Conservation (phyloP, 2,329 filamentous ascomycete genomes). For the Penicillium sp. region DNA sequence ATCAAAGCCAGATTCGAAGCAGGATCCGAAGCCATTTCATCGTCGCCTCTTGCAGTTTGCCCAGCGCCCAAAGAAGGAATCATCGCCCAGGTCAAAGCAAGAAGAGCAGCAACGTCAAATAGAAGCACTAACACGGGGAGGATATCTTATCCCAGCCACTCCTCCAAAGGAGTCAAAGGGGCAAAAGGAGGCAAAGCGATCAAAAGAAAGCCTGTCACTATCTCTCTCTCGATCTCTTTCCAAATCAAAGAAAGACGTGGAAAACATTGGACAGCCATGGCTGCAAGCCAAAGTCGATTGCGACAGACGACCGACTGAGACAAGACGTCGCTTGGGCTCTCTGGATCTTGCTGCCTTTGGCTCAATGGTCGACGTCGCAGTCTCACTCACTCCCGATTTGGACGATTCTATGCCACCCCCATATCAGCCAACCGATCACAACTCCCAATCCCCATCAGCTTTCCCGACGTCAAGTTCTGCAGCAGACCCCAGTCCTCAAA, state of each 20-base stretch:
- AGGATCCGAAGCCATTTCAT: slow-evolving; percentile 28
- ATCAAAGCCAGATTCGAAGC: slow-evolving; percentile 9
- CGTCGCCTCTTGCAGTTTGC: slow-evolving; percentile 37
- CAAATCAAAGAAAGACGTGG: slow-evolving; percentile 34
- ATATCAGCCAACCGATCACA: slow-evolving; percentile 11
- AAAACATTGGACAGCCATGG: slow-evolving; percentile 40
- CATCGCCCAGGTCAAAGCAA: slow-evolving; percentile 21
- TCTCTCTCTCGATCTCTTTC: slow-evolving; percentile 24
- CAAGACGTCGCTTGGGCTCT: slow-evolving; percentile 25
- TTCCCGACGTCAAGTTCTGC: slow-evolving; percentile 3
- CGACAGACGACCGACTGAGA: slow-evolving; percentile 9
- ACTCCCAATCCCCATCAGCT: slow-evolving; percentile 5
- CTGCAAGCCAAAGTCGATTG: slow-evolving; percentile 28
- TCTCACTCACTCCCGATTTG: slow-evolving; percentile 25
- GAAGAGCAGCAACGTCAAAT: slow-evolving; percentile 29
- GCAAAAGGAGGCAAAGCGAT: slow-evolving; percentile 3
- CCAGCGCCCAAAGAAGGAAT: slow-evolving; percentile 30
- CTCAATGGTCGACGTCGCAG: slow-evolving; percentile 33
- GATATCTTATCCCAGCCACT: slow-evolving; percentile 25
- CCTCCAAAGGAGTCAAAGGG: slow-evolving; percentile 11
- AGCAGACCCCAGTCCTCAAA: slow-evolving; percentile 1
- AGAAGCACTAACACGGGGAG: slow-evolving; percentile 31
- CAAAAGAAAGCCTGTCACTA: slow-evolving; percentile 10
- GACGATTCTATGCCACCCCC: slow-evolving; percentile 25
- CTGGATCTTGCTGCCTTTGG: slow-evolving; percentile 34